phyloP scores from a whole-genome alignment of 2,329 filamentous ascomycete genomes.

The Colletotrichum eleusines region DNA sequence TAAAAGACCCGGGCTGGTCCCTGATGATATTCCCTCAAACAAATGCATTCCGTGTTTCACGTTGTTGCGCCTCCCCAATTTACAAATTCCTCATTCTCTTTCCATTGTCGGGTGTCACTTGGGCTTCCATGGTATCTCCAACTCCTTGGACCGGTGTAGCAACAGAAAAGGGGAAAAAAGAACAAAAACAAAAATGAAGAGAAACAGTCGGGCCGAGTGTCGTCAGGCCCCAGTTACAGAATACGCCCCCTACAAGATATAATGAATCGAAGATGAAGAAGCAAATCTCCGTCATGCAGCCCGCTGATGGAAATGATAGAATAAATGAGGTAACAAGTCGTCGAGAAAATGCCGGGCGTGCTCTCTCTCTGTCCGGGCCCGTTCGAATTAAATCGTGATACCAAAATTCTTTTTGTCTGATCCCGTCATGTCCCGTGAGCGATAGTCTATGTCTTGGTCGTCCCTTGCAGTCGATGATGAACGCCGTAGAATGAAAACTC shows the following conservation, averaged over 20 bases:
- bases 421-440: constrained; percentile 38
- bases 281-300: constrained; percentile 34
- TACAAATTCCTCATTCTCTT: constrained; percentile 2
- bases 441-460: constrained; percentile 39
- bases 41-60: constrained; percentile 19
- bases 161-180: constrained; percentile 3
- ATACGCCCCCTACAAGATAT: constrained; percentile 16
- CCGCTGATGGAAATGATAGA: constrained; percentile 33
- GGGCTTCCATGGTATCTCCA: constrained; percentile 39
- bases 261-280: constrained; percentile 28
- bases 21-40: constrained; percentile 2
- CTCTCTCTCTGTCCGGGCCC: constrained; percentile 23
- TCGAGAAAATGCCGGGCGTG: constrained; percentile 23
- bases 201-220: neutral
- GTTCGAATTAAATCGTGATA: constrained; percentile 32
- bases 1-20: neutral
- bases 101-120: constrained; percentile 20
- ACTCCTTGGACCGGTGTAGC: constrained; percentile 27
- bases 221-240: constrained; percentile 25
- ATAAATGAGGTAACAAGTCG: constrained; percentile 40
- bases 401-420: constrained; percentile 19
- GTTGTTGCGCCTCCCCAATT: constrained; percentile 5
- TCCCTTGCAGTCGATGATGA: constrained; percentile 43
- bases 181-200: neutral
- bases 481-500: constrained; percentile 37